Base-by-base conservation (phyloP, 768 basidiomycete species). In the Agrocybe pediades region DNA sequence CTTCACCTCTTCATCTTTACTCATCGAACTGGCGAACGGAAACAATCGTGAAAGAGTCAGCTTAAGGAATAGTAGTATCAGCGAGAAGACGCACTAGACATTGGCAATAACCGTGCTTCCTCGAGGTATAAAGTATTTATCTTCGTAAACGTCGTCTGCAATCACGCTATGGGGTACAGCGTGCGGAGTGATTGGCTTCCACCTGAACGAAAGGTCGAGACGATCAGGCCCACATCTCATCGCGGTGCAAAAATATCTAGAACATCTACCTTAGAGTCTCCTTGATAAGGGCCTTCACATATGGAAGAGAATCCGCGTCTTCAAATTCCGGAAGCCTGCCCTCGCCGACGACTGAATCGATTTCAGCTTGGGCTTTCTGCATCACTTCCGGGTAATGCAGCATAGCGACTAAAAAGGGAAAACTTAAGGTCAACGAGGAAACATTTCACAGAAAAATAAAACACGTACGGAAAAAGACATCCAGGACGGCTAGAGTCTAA, bases 141-240 rank as follows among this genome's bases (percentile, higher is more conserved):
- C 73, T 2, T 73, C 51, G 39, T 77, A 73, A 1, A 65, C 62
- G 36, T 75, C 73, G 47, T 77, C 74, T 2, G 62, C 60, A 27
- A 59, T 67, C 15, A 65, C 56, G 23, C 66, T 62, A 53, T 77
- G 76, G 0, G 74, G 68, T 4, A 76, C 62, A 2, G 65, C 73
- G 4, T 61, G 54, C 7, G 68, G 66, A 6, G 63, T 55, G 26
- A 67, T 65, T 8, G 64, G 61, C 9, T 62, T 60, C 68, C 70
- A 67, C 63, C 72, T 61, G 33, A 30, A 4, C 15, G 41, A 26
- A 19, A 24, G n/a, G n/a, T n/a, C n/a, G n/a, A n/a, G n/a, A n/a
- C n/a, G n/a, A n/a, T n/a, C n/a, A n/a, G n/a, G n/a, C n/a, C n/a
- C n/a, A n/a, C n/a, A n/a, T n/a, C n/a, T n/a, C 11, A 15, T 40